Conservation (phyloP, 176 grass and related monocot genomes). For the Olyra latifolia region DNA sequence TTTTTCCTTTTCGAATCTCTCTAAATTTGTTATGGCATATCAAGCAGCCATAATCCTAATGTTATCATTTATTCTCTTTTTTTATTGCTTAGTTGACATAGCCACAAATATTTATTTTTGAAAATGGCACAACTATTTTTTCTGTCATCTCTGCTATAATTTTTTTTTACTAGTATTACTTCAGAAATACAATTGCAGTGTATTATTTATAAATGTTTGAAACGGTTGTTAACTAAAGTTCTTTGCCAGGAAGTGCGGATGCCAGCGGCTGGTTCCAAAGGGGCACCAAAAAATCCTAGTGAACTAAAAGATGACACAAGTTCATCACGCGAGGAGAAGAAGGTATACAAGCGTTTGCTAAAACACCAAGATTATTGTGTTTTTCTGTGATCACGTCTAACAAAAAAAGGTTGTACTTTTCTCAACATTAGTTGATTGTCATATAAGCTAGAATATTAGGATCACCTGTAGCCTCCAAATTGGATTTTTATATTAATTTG, state of each 20-base stretch:
- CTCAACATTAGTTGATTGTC: not conserved
- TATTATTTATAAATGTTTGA: not conserved
- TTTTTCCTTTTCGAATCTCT: not conserved
- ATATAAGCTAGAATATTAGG: not conserved
- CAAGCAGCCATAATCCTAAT: not conserved
- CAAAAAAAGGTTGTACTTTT: not conserved
- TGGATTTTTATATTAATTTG: not conserved
- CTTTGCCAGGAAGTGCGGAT: slow-evolving; percentile 88
- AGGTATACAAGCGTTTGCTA: slow-evolving; percentile 43
- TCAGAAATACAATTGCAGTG: slow-evolving; percentile 11
- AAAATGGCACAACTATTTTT: slow-evolving; percentile 6
- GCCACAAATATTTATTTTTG: slow-evolving; percentile 1
- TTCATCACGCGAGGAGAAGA: slow-evolving; percentile 79
- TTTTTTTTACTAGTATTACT: not conserved
- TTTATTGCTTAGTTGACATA: slow-evolving; percentile 1
- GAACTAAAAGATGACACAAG: slow-evolving; percentile 93
- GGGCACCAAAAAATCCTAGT: slow-evolving; percentile 71
- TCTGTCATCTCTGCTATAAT: not conserved
- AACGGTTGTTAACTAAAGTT: slow-evolving; percentile 14
- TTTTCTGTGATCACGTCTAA: not conserved
- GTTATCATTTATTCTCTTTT: not conserved
- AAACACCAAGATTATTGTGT: not conserved
- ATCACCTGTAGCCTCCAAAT: not conserved
- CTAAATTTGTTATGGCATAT: not conserved
- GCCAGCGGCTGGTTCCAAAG: slow-evolving; percentile 87